A percentile compares a stretch with the other conserved stretches of the same genome.
Conservation (phyloP, 805 yeast species). For the Candida patagonica region DNA sequence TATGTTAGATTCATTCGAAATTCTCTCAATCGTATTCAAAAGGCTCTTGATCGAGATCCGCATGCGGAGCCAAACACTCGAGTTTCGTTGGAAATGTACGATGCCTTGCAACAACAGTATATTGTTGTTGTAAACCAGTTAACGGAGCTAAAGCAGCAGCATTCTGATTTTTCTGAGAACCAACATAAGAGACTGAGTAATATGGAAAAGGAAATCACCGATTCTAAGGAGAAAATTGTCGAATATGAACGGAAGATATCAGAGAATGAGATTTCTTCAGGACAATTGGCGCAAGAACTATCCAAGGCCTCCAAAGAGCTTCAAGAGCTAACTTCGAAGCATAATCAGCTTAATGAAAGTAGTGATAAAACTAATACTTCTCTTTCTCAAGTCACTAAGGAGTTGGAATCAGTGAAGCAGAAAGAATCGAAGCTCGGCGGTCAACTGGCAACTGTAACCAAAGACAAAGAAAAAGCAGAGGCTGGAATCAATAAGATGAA, state of each 20-base stretch:
- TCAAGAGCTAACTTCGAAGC: conserved; percentile 5
- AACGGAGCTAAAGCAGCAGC: conserved; percentile 13
- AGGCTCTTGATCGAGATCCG: conserved; percentile 70
- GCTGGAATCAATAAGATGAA: conserved; percentile 87
- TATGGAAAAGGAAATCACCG: conserved; percentile 30
- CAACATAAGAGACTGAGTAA: conserved; percentile 3
- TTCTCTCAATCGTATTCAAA: conserved; percentile 55
- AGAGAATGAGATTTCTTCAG: conserved; percentile 9
- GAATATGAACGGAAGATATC: conserved; percentile 15
- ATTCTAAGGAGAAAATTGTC: conserved; percentile 31
- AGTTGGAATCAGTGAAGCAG: conserved; percentile 25
- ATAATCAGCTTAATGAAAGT: conserved; percentile 16
- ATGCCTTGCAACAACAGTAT: conserved; percentile 27
- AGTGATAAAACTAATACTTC: conserved; percentile 19
- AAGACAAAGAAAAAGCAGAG: conserved; percentile 58
- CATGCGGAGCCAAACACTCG: conserved; percentile 56
- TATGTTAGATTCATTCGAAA: conserved; percentile 63
- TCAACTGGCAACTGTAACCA: conserved; percentile 29
- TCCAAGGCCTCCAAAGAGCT: conserved; percentile 18
- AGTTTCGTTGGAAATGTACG: conserved; percentile 52
- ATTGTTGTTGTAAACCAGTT: conserved; percentile 14
- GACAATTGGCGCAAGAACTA: conserved; percentile 1
- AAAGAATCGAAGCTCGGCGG: conserved; percentile 25
- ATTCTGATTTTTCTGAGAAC: neutral
- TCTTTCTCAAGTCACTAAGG: conserved; percentile 28